Conservation (phyloP, 2,329 filamentous ascomycete species). For the Ophiostoma sp. region DNA sequence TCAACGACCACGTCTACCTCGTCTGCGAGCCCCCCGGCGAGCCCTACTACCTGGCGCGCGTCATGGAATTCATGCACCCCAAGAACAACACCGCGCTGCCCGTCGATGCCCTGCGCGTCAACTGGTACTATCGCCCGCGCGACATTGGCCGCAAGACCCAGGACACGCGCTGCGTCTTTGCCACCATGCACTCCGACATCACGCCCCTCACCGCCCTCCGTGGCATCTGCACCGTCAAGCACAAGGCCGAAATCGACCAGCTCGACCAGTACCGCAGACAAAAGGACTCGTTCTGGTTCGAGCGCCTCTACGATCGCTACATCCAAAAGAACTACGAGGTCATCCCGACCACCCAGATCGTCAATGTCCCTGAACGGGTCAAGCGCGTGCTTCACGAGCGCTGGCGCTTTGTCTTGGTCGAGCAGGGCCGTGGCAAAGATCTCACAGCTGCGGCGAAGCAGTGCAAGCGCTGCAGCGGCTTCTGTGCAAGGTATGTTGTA, state of each 20-base stretch:
- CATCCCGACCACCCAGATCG: conserved; percentile 83
- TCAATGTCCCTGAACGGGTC: conserved; percentile 92
- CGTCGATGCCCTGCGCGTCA: conserved; percentile 84
- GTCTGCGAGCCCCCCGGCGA: conserved; percentile 96
- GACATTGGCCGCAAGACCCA: conserved; percentile 89
- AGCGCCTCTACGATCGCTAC: conserved; percentile 95
- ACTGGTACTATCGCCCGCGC: conserved; percentile 97
- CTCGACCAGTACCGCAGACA: conserved; percentile 79
- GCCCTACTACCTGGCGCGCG: conserved; percentile 93
- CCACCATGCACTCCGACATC: conserved; percentile 97
- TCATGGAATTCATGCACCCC: conserved; percentile 93
- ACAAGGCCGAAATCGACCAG: conserved; percentile 78
- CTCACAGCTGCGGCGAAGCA: conserved; percentile 92
- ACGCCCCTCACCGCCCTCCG: conserved; percentile 87
- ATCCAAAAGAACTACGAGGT: conserved; percentile 98
- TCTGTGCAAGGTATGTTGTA: conserved; percentile 75
- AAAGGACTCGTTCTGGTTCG: conserved; percentile 91
- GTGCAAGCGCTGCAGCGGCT: conserved; percentile 87
- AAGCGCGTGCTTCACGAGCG: conserved; percentile 93
- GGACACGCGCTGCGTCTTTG: conserved; percentile 87
- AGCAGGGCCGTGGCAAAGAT: conserved; percentile 89
- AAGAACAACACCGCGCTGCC: conserved; percentile 67
- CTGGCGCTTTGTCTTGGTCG: conserved; percentile 94
- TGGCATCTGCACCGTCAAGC: conserved; percentile 86
- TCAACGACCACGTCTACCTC: conserved; percentile 91